Evolutionary conservation across 352 stramenopile genomes (phyloP).

Genomic region (Phytophthora fragariaefolia): DNA sequence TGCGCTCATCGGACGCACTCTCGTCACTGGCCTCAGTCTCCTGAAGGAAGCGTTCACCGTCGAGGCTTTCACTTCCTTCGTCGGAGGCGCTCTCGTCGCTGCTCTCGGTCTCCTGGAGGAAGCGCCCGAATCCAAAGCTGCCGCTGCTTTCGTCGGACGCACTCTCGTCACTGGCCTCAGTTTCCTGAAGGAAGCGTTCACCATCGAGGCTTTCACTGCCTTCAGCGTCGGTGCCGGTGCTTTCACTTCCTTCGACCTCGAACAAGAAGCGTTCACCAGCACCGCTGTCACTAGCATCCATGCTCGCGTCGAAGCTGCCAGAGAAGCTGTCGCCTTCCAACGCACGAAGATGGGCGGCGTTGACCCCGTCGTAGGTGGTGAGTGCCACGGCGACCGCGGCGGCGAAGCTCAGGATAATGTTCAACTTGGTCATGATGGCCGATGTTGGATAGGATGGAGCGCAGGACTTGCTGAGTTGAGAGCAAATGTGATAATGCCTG

Average conservation of each 20-base stretch:
- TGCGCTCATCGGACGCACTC: no score
- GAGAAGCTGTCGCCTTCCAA: constrained; percentile 10
- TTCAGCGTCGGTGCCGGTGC: not conserved
- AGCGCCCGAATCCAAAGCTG: not conserved
- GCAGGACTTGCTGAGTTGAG: constrained; percentile 8
- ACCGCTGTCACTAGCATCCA: constrained; percentile 1
- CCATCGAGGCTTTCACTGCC: constrained; percentile 1
- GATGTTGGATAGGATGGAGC: not conserved
- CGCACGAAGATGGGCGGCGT: constrained; percentile 22
- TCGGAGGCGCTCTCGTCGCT: not conserved
- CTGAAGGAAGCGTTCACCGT: not conserved
- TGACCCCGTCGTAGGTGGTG: constrained; percentile 10
- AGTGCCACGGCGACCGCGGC: constrained; percentile 15
- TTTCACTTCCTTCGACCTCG: constrained; percentile 14
- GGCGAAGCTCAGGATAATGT: constrained; percentile 27
- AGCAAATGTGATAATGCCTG: constrained; percentile 18
- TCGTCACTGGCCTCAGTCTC: not conserved
- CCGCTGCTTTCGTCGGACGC: constrained; percentile 6
- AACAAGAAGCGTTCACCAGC: constrained; percentile 14
- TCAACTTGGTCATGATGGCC: constrained; percentile 33
- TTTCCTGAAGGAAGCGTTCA: constrained; percentile 4
- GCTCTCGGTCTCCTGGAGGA: constrained; percentile 6
- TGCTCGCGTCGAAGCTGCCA: constrained; percentile 19
- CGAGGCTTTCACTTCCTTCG: not conserved
- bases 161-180: not conserved